Base-by-base conservation (phyloP, 2,329 filamentous ascomycete species). In the Diaporthe ilicicola region DNA sequence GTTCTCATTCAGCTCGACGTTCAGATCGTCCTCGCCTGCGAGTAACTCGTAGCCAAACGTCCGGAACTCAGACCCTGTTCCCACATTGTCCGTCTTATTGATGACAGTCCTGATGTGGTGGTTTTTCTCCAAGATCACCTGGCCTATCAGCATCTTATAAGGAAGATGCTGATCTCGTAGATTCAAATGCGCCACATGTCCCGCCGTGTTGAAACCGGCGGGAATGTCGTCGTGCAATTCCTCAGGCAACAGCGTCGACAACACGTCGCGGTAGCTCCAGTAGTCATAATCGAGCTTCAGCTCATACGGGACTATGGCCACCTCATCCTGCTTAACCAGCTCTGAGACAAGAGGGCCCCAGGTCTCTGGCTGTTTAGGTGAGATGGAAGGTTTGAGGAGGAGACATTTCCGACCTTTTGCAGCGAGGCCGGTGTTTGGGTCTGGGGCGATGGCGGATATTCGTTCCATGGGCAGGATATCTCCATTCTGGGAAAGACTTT, bases 41-140 rank as follows among this genome's bases (percentile, higher is more conserved):
- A 99, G 88, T 17, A 98, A 88, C 83, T 99, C 96, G 83, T 97
- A 98, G 39, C 88, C 88, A 81, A 99, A 98, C 0, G 96, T 98
- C 66, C 96, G 91, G 83, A 93, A 99, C 79, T 94, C 91, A 75
- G 91, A 96, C 76, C 93, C 91, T 27, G 89, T 88, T 70, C 96
- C 96, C 10, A 99, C 95, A 73, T 94, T 91, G 81, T 97, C 92
- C 53, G 92, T 88, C 82, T 99, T 99, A 87, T 98, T 98, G 83
- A 99, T 98, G 75, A 99, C 95, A 0, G 96, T 99, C 72, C 86
- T 88, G 72, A 98, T 89, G 55, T 84, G 84, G 12, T 90, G 88
- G 81, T 97, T 97, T 84, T 99, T 99, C 84, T 98, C 96, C 66
- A 94, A 84, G 24, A 99, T 84, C 3, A 98, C 91, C 77, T 95